Percentiles rank a stretch among this genome's conserved stretches.
These are phyloP conservation scores for Phialophora tarda DNA, from an alignment of 2,329 filamentous ascomycete species.

Conservation along the genomic window DNA sequence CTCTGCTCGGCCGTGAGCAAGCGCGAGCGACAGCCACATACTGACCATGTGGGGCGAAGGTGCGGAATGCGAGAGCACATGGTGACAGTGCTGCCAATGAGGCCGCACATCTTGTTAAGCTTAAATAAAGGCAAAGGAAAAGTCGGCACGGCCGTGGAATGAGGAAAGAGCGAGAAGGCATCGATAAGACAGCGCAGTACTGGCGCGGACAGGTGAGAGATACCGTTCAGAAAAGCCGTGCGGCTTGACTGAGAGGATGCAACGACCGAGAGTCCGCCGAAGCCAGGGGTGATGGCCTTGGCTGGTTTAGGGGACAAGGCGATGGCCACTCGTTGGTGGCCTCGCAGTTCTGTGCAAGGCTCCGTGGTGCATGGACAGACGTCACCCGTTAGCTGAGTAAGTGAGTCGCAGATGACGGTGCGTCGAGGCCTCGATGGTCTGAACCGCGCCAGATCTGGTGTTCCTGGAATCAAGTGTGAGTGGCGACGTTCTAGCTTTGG, in stretches of 20 bases:
- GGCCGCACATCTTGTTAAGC: conserved; percentile 7
- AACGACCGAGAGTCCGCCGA: conserved; percentile 15
- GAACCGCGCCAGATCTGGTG: neutral
- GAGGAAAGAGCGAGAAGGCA: neutral
- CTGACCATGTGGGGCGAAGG: neutral
- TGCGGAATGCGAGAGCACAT: conserved; percentile 8
- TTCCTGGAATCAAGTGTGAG: neutral
- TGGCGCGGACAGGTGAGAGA: neutral
- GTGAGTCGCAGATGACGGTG: neutral
- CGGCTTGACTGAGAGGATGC: neutral
- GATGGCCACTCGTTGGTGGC: neutral
- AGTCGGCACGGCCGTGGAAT: conserved; percentile 8
- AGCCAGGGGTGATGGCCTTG: neutral
- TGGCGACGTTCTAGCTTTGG: neutral
- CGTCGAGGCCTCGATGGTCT: neutral
- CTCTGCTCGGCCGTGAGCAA: conserved; percentile 9
- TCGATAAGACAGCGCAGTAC: neutral
- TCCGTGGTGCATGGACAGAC: conserved; percentile 6
- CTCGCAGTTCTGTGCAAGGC: conserved; percentile 4
- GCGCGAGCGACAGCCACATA: conserved; percentile 6
- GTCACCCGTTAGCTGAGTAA: conserved; percentile 1
- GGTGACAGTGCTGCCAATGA: conserved; percentile 7
- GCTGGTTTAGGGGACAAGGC: neutral
- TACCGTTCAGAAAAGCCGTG: conserved; percentile 17
- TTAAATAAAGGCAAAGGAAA: conserved; percentile 15